phyloP scores from a whole-genome alignment of 75 land plant species.

The Selaginella tamariscina region DNA sequence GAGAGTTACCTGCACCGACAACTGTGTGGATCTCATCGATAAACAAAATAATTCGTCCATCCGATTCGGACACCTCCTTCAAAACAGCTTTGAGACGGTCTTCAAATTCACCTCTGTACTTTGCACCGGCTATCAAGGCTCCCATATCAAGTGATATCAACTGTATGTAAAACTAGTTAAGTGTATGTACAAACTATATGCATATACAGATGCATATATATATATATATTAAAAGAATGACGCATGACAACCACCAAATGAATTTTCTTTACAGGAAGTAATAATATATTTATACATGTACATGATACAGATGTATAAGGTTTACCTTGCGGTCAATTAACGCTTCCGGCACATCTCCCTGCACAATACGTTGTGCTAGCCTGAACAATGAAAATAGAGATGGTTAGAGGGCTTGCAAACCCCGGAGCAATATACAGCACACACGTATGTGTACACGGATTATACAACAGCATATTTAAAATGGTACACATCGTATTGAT shows the following conservation, averaged over 20 bases:
- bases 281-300: neutral
- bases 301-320: neutral
- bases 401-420: no score
- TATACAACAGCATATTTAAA: no score
- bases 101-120: constrained; percentile 90
- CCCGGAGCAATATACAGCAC: neutral
- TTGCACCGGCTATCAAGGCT: constrained; percentile 84
- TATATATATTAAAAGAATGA: neutral
- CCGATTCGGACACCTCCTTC: constrained; percentile 88
- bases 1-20: constrained; percentile 73
- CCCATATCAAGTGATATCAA: constrained; percentile 91
- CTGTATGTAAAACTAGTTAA: constrained; percentile 29
- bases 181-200: neutral
- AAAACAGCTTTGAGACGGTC: constrained; percentile 90
- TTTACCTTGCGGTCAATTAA: constrained; percentile 71
- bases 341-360: constrained; percentile 94
- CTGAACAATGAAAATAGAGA: constrained; percentile 35
- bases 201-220: neutral
- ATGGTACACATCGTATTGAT: constrained; percentile 5
- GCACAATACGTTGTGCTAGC: constrained; percentile 85
- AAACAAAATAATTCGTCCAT: constrained; percentile 83
- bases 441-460: no score
- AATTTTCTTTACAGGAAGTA: neutral
- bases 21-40: constrained; percentile 97
- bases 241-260: neutral